Evolutionary conservation across 495 filamentous ascomycete species (phyloP), one percentile per base, ranked within the genome.

Genomic region (Neurospora pannonica): DNA sequence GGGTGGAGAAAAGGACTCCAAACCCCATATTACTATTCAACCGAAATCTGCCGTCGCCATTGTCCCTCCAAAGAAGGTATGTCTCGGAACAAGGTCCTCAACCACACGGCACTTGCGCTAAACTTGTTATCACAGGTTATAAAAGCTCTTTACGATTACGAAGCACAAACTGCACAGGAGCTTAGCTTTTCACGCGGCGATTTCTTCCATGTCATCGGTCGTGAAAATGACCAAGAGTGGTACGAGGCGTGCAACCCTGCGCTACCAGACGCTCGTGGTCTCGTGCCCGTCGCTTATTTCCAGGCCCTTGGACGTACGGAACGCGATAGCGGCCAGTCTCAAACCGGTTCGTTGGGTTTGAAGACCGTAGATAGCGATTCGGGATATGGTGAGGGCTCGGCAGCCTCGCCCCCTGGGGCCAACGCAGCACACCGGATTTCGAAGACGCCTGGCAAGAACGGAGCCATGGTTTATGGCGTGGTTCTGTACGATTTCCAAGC

Each of bases 231-330:
- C 81, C 82, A 82, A 24, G 93, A 97, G 81, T 99, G 96, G 96
- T 99, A 98, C 87, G 96, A 98, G 85, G 96, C 96, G 21, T 98
- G 95, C 86, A 99, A 99, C 83, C 96, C 96, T 73, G 89, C 94
- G 74, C 88, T 97, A 77, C 93, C 94, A 78, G 90, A 90, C 83
- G 93, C 94, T 48, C 91, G 94, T 75, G 96, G 96, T 75, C 87
- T 99, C 72, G 96, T 99, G 60, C 96, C 96, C 9, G 96, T 97
- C 42, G 87, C 91, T 36, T 97, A 92, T 85, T 99, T 99, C 83
- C 94, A 98, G 82, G 86, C 91, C 15, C 89, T 99, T 60, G 94
- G 93, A 73, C 96, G 95, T 85, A 95, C 90, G 75, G 94, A 95
- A 83, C 88, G 96, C 79, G 92, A 97, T 82, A 94, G 92, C 81